These are phyloP conservation scores for Candida tibetensis DNA, from an alignment of 805 yeast genomes.

Conservation along the genomic window DNA sequence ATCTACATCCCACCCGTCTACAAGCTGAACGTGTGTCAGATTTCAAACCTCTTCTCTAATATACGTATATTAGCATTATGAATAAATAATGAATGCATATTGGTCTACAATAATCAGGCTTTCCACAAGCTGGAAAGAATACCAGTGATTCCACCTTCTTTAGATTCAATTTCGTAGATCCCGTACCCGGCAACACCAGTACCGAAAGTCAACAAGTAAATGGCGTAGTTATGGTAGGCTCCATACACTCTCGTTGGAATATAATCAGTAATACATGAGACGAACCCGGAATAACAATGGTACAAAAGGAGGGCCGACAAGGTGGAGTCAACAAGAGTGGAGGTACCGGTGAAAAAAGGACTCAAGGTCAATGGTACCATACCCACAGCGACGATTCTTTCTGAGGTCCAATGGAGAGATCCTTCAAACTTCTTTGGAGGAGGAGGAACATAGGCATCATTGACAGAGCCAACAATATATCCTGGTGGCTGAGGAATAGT, in stretches of 20 bases:
- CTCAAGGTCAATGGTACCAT: slow-evolving; percentile 61
- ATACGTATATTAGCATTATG: not conserved
- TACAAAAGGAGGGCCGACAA: slow-evolving; percentile 54
- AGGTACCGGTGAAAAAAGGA: slow-evolving; percentile 56
- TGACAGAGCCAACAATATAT: slow-evolving; percentile 64
- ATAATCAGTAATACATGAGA: slow-evolving; percentile 74
- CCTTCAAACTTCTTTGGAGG: slow-evolving; percentile 57
- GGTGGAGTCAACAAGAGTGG: slow-evolving; percentile 55
- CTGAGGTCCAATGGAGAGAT: slow-evolving; percentile 72
- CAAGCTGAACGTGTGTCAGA: too few species aligned
- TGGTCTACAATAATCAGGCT: slow-evolving; percentile 20
- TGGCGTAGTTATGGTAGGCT: slow-evolving; percentile 56
- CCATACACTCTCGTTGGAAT: slow-evolving; percentile 76
- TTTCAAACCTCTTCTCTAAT: not conserved
- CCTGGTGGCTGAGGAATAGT: slow-evolving; percentile 73
- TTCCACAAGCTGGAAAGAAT: slow-evolving; percentile 40
- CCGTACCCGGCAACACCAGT: slow-evolving; percentile 68
- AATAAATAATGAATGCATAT: slow-evolving; percentile 5
- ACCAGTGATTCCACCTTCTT: slow-evolving; percentile 61
- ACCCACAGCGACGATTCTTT: slow-evolving; percentile 57
- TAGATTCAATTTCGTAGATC: slow-evolving; percentile 62
- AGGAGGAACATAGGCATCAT: slow-evolving; percentile 68
- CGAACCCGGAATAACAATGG: slow-evolving; percentile 71
- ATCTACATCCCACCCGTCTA: too few species aligned
- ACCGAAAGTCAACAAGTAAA: slow-evolving; percentile 60